Percentiles rank a stretch among this genome's conserved stretches.
phyloP scores from a whole-genome alignment of 805 yeast genomes.

The Lachancea sp. region DNA sequence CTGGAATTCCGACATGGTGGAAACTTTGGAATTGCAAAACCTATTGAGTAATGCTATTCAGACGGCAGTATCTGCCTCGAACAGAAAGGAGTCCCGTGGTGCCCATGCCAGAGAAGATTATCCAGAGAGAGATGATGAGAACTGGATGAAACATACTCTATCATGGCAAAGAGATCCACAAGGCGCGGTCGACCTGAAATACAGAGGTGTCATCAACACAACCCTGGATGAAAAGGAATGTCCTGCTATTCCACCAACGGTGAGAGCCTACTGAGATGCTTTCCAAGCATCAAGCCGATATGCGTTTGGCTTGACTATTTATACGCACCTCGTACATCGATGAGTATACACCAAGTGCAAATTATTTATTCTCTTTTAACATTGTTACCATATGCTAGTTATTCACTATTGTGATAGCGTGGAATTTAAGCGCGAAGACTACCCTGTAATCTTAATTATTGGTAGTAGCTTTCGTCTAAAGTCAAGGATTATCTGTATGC shows the following conservation, averaged over 20 bases:
- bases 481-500: too few species aligned
- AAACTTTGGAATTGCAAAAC: slow-evolving; percentile 93
- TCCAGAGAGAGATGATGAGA: slow-evolving; percentile 89
- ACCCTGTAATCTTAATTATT: too few species aligned
- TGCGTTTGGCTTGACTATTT: slow-evolving; percentile 5
- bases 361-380: slow-evolving; percentile 2
- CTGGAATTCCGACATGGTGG: slow-evolving; percentile 97
- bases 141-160: slow-evolving; percentile 97
- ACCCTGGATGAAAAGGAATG: slow-evolving; percentile 91
- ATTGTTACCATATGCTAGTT: not conserved
- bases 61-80: slow-evolving; percentile 90
- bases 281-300: not conserved
- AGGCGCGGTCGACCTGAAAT: slow-evolving; percentile 64
- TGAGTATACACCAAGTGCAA: slow-evolving; percentile 1
- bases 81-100: slow-evolving; percentile 96
- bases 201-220: slow-evolving; percentile 76
- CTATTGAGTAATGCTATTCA: slow-evolving; percentile 94
- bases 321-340: not conserved
- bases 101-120: slow-evolving; percentile 98
- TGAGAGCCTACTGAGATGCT: slow-evolving; percentile 74
- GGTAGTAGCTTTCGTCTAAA: too few species aligned
- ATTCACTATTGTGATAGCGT: not conserved
- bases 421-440: too few species aligned
- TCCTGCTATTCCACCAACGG: slow-evolving; percentile 93
- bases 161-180: slow-evolving; percentile 81